phyloP scores from a whole-genome alignment of 2,329 filamentous ascomycete genomes.

The Huntiella bhutanensis region DNA sequence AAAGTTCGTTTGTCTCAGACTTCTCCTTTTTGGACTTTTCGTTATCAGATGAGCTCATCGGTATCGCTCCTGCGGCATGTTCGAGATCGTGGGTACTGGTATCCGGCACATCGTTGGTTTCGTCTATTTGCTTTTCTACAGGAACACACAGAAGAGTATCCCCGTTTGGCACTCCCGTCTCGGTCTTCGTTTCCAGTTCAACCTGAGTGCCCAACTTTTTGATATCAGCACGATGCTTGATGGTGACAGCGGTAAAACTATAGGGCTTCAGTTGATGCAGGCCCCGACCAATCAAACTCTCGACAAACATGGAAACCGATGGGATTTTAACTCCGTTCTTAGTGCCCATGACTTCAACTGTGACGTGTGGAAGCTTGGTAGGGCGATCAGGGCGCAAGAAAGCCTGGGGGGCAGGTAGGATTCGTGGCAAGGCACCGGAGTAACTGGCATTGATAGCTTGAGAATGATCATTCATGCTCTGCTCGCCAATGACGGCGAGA shows the following conservation, averaged over 20 bases:
- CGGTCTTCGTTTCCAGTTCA: too few relatives aligned
- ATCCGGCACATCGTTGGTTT: too few relatives aligned
- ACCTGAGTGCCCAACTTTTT: background rate
- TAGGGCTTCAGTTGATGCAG: conserved; percentile 25
- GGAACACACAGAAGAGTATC: accelerated
- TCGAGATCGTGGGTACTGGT: too few relatives aligned
- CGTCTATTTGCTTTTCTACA: too few relatives aligned
- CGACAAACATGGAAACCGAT: conserved; percentile 41
- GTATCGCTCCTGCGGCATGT: too few relatives aligned
- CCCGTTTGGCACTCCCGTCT: too few relatives aligned
- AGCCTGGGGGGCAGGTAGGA: conserved; percentile 43
- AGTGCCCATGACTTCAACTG: conserved; percentile 38
- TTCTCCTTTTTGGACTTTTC: too few relatives aligned
- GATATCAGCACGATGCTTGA: conserved; percentile 24
- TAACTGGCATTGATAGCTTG: conserved; percentile 40
- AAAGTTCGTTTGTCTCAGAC: too few relatives aligned
- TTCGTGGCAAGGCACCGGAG: conserved; percentile 37
- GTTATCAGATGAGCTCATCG: too few relatives aligned
- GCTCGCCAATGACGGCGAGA: conserved; percentile 43
- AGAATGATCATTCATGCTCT: conserved; percentile 35
- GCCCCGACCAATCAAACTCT: conserved; percentile 14
- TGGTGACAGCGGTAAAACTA: conserved; percentile 30
- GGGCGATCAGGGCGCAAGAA: conserved; percentile 38
- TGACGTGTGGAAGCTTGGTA: conserved; percentile 33
- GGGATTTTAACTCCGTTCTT: conserved; percentile 34